phyloP scores from a whole-genome alignment of 148 eudicot genomes.

The Limonium bicolor region DNA sequence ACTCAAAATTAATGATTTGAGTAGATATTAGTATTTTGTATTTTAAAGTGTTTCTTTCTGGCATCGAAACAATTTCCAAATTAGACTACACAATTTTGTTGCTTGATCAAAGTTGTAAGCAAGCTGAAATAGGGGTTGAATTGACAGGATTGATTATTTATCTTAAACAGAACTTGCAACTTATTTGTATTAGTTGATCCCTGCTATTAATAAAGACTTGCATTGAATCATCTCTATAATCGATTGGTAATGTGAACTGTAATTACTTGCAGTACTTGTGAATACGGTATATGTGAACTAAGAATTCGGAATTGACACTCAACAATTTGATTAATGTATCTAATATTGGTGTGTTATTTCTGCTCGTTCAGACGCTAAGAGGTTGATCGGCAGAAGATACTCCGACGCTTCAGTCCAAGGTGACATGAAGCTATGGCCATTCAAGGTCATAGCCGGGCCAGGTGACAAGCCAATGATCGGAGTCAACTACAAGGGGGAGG shows the following conservation, averaged over 20 bases:
- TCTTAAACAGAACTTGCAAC: no score
- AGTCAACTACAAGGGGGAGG: conserved; percentile 3
- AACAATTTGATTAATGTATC: neutral
- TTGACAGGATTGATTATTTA: no score
- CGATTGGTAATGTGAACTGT: neutral
- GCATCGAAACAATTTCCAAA: no score
- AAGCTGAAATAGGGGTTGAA: no score
- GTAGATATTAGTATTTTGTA: no score
- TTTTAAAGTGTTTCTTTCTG: no score
- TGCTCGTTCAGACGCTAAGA: conserved; percentile 2
- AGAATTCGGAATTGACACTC: neutral
- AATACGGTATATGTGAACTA: neutral
- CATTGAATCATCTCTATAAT: neutral
- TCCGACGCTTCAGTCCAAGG: conserved; percentile 1
- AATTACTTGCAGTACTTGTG: neutral
- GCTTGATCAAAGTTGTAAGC: no score
- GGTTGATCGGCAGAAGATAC: conserved; percentile 3
- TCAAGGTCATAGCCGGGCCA: conserved; percentile 2
- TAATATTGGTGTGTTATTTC: neutral
- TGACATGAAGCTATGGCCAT: conserved; percentile 4
- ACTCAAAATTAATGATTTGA: no score
- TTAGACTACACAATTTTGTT: no score
- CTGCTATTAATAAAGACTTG: no score
- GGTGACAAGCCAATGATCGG: conserved; percentile 5
- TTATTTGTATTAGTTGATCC: no score